Evolutionary conservation across 2,329 filamentous ascomycete species (phyloP).

Genomic region (Trichoderma cornu-damae): DNA sequence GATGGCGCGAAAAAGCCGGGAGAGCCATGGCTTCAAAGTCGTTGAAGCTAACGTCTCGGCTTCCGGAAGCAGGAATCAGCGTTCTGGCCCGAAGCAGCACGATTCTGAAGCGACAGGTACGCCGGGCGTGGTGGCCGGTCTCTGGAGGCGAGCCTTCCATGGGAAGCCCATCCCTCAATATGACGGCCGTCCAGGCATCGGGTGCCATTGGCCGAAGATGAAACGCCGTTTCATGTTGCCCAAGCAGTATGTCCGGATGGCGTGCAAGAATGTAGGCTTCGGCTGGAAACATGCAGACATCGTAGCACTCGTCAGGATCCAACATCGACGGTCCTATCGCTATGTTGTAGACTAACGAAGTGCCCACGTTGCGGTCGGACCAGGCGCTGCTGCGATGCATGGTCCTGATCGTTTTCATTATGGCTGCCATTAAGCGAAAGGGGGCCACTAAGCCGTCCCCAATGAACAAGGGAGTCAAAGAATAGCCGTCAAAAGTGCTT

Average conservation of each 20-base stretch:
- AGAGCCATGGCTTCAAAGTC: neutral
- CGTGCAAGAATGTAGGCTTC: neutral
- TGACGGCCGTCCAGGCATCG: slow-evolving; percentile 1
- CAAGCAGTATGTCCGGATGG: no score
- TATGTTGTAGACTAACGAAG: neutral
- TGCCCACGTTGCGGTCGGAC: neutral
- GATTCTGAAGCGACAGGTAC: neutral
- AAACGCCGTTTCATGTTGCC: no score
- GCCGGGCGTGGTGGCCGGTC: neutral
- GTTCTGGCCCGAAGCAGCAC: neutral
- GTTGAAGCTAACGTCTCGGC: neutral
- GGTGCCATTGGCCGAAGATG: no score
- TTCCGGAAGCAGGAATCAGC: neutral
- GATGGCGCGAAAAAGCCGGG: neutral
- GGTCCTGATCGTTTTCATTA: neutral
- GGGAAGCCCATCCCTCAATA: neutral
- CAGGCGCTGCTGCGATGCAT: neutral
- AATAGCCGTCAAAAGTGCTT: neutral
- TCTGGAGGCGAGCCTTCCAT: neutral
- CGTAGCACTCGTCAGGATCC: neutral
- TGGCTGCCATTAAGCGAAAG: neutral
- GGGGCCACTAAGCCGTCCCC: neutral
- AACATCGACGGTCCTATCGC: neutral
- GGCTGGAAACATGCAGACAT: neutral
- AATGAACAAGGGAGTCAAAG: neutral